Base-by-base conservation (phyloP, 805 yeast species). In the Metschnikowia kofuensis region DNA sequence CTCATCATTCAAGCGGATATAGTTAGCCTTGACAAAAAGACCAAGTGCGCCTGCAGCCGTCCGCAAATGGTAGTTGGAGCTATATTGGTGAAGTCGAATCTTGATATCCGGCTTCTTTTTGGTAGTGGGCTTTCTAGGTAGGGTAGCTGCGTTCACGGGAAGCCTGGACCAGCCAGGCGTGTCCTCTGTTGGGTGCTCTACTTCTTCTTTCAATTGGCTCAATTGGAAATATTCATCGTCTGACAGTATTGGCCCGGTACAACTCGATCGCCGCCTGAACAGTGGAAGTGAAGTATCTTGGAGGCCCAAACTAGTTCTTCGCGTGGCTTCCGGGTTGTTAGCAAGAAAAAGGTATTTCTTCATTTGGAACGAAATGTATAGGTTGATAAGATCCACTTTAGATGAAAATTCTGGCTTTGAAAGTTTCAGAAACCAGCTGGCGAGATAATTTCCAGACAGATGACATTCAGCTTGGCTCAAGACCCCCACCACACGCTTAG, bases 21-120 rank as follows among this genome's bases (percentile, higher is more conserved):
- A 57, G 53, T 84, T 85, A 0, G 88, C 85, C 38, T 68, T 66
- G 59, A 79, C 78, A 28, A 85, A 75, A 13, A 81, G 61, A 0
- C 82, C 75, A 56, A 87, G 66, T 1, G 84, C 69, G 28, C 78
- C 70, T 1, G 87, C 82, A 0, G 90, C 89, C 0, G 89, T 75
- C 45, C 77, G 72, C 32, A 91, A 69, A 54, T 85, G 90, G 96
- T 97, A 92, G 60, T 88, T 90, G 51, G 78, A 76, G 0, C 87
- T 84, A 63, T 91, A 91, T 55, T 80, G 82, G 37, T 77, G 77
- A 6, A 83, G 62, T 45, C 69, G 72, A 11, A 83, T 73, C 49
- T 75, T 78, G 7, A 59, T 40, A 10, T 60, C 61, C 11, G 42
- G 48, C 2, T 51, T 44, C 28, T 52, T 56, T 21, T 52, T 47